A percentile compares a stretch with the other conserved stretches of the same genome.
phyloP scores from a whole-genome alignment of 176 grass and related monocot genomes.

The Elaeis guineensis region DNA sequence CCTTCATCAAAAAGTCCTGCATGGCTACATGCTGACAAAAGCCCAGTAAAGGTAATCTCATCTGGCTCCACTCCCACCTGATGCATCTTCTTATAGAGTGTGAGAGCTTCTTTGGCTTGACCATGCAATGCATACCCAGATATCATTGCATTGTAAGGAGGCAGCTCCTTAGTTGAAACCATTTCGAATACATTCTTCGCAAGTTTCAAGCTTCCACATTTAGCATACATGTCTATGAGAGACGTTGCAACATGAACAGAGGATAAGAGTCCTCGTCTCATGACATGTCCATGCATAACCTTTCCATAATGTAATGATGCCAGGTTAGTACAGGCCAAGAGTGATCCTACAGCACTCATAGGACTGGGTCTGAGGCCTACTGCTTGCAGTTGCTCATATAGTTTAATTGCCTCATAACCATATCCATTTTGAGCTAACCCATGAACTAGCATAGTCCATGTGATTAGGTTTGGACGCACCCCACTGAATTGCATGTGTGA shows the following conservation, averaged over 20 bases:
- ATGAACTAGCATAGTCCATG: constrained; percentile 16
- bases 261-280: background rate
- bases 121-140: constrained; percentile 7
- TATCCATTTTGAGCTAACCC: constrained; percentile 16
- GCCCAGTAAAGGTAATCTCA: constrained; percentile 7
- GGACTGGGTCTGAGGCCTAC: constrained; percentile 3
- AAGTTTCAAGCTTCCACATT: background rate
- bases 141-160: constrained; percentile 8
- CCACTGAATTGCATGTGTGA: constrained; percentile 4
- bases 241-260: constrained; percentile 8
- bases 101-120: background rate
- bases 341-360: background rate
- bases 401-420: constrained; percentile 3
- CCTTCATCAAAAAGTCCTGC: constrained; percentile 1
- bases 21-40: constrained; percentile 1
- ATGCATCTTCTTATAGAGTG: background rate
- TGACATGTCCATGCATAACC: constrained; percentile 17
- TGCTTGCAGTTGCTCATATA: constrained; percentile 13
- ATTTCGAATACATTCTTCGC: background rate
- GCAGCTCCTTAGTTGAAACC: background rate
- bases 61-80: background rate
- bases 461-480: constrained; percentile 7
- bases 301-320: constrained; percentile 4
- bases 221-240: constrained; percentile 1
- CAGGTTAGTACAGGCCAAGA: constrained; percentile 10